Conservation (phyloP, 2,329 filamentous ascomycete species). For the Ascosphaera pollenicola region DNA sequence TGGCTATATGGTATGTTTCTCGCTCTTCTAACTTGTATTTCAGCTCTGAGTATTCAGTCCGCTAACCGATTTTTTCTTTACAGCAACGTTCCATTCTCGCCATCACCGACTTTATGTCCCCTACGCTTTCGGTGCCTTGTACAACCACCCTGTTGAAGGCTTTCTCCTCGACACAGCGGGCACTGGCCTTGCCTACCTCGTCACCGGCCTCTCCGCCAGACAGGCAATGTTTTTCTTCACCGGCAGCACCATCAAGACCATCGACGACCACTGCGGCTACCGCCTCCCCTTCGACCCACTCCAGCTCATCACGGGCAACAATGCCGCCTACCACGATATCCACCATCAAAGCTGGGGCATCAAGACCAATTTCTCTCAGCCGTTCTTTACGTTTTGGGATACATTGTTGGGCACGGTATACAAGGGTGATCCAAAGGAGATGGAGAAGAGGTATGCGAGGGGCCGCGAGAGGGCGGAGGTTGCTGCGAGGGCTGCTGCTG, state of each 20-base stretch:
- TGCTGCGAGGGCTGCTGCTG: neutral
- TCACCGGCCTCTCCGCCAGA: constrained; percentile 60
- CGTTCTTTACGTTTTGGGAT: constrained; percentile 86
- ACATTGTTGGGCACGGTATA: constrained; percentile 28
- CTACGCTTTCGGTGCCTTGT: constrained; percentile 89
- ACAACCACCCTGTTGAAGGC: constrained; percentile 89
- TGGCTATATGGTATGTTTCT: constrained; percentile 70
- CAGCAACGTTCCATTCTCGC: constrained; percentile 74
- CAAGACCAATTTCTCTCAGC: constrained; percentile 38
- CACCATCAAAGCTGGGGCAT: constrained; percentile 99
- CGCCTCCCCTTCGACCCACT: constrained; percentile 87
- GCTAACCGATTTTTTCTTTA: constrained; percentile 4
- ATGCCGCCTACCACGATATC: constrained; percentile 90
- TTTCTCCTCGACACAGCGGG: constrained; percentile 85
- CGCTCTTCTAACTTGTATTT: neutral
- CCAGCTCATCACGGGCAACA: constrained; percentile 81
- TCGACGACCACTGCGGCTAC: constrained; percentile 95
- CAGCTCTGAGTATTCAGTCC: neutral
- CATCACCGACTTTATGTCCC: constrained; percentile 96
- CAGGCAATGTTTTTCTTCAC: constrained; percentile 83
- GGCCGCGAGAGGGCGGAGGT: neutral
- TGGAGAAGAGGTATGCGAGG: neutral
- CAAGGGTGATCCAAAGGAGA: neutral
- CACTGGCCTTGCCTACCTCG: constrained; percentile 61
- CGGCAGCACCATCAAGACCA: constrained; percentile 78